Evolutionary conservation across 2,329 filamentous ascomycete species (phyloP), one percentile per base, ranked within the genome.

Genomic region (Hymenoscyphus fructigenus): DNA sequence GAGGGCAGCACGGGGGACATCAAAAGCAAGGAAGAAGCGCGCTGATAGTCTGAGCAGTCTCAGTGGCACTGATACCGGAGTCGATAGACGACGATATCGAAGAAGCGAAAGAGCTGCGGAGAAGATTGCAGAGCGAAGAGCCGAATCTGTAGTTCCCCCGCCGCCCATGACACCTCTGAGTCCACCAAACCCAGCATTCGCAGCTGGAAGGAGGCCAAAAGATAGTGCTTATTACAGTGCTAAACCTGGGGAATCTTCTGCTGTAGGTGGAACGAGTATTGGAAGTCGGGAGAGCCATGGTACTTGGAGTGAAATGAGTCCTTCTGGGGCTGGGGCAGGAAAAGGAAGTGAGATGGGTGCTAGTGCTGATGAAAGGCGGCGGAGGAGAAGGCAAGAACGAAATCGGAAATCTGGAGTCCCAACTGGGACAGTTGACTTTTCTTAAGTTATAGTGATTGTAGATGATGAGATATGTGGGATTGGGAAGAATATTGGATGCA

Each of bases 221-320:
- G 86, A 89, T 71, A 86, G 84, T 56, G 84, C 84, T 9, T 88
- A 88, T 70, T 88, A 86, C 71, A 86, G 84, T 2, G 84, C 84
- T 10, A 75, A 72, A 10, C 78, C 79, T 29, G 66, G 60, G n/a
- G 57, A 34, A 32, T 63, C 63, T 60, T 38, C 58, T 9, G 57
- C 60, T 10, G 57, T 50, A 12, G 65, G 60, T 17, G 59, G 65
- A n/a, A 69, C 58, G 2, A 73, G 71, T 66, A 57, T 71, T 47
- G 70, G 68, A 6, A 74, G 70, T 64, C 73, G 67, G 1, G 72
- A 70, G 26, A 74, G 72, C 57, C 73, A 74, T 63, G 74, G 68
- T 5, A 75, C 75, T 9, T 76, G 73, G 75, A 73, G 70, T 61
- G 74, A 65, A 10, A 73, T 76, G 71, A 76, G 73, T 63, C 71